phyloP scores from a whole-genome alignment of 805 yeast genomes.

The Candida tammaniensis region DNA sequence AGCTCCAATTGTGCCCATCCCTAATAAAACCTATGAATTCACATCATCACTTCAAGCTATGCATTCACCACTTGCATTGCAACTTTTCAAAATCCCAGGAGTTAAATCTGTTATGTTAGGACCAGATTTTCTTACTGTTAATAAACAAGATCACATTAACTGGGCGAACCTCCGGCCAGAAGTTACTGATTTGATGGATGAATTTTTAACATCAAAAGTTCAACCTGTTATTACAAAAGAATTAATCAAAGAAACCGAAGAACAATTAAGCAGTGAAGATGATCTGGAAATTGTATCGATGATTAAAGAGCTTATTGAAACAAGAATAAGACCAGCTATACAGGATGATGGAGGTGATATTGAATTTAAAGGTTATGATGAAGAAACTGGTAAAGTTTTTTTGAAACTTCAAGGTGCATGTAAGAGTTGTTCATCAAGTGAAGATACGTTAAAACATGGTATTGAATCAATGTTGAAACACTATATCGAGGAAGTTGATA shows the following conservation, averaged over 20 bases:
- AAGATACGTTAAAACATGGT: constrained; percentile 90
- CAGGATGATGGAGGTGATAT: constrained; percentile 99
- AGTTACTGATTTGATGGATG: constrained; percentile 61
- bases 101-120: constrained; percentile 75
- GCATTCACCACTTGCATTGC: constrained; percentile 62
- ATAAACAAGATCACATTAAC: constrained; percentile 55
- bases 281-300: constrained; percentile 73
- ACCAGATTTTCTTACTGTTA: constrained; percentile 68
- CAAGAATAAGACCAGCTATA: constrained; percentile 95
- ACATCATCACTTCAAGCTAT: constrained; percentile 52
- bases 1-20: constrained; percentile 44
- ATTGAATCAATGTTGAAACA: constrained; percentile 97
- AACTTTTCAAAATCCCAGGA: constrained; percentile 57
- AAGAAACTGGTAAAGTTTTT: constrained; percentile 82
- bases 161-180: constrained; percentile 61
- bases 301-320: constrained; percentile 89
- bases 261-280: constrained; percentile 54
- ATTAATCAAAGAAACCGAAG: constrained; percentile 36
- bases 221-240: constrained; percentile 42
- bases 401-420: constrained; percentile 94
- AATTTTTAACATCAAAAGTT: constrained; percentile 34
- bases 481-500: constrained; percentile 91
- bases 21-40: constrained; percentile 49
- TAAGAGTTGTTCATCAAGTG: constrained; percentile 85
- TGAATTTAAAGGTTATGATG: constrained; percentile 81